A percentile compares a stretch with the other conserved stretches of the same genome.
phyloP scores from a whole-genome alignment of 2,329 filamentous ascomycete genomes.

The Neopestalotiopsis sp. region DNA sequence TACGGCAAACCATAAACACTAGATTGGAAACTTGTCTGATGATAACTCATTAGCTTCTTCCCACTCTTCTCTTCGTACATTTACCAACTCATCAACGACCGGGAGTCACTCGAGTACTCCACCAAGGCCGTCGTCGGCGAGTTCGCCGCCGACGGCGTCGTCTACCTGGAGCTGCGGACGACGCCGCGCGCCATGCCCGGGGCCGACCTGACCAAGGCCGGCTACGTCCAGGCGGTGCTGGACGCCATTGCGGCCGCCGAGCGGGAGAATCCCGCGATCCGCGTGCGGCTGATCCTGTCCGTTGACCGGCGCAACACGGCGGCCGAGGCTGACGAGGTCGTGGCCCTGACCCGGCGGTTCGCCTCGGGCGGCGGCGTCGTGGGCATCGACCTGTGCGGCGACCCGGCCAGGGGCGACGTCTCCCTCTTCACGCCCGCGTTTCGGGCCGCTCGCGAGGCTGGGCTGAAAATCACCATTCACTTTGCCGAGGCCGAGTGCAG shows the following conservation, averaged over 20 bases:
- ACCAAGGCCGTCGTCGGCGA: constrained; percentile 69
- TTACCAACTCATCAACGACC: constrained; percentile 74
- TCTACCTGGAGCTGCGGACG: constrained; percentile 81
- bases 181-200: constrained; percentile 71
- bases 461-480: constrained; percentile 73
- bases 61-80: constrained; percentile 81
- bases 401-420: constrained; percentile 70
- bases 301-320: constrained; percentile 71
- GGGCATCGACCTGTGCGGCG: constrained; percentile 79
- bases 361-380: constrained; percentile 61
- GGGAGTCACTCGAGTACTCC: constrained; percentile 63
- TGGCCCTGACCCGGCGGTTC: constrained; percentile 67
- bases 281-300: constrained; percentile 73
- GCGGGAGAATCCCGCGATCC: constrained; percentile 48
- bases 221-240: constrained; percentile 72
- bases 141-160: constrained; percentile 74
- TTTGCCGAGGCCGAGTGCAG: constrained; percentile 74
- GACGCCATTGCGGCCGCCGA: constrained; percentile 56
- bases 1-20: too few species aligned
- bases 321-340: constrained; percentile 65
- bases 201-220: constrained; percentile 60
- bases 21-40: not conserved
- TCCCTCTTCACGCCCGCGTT: constrained; percentile 66
- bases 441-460: constrained; percentile 55
- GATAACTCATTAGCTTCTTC: constrained; percentile 65